These are phyloP conservation scores for Teratosphaeria nubilosa DNA, from an alignment of 2,329 filamentous ascomycete species.

Conservation along the genomic window DNA sequence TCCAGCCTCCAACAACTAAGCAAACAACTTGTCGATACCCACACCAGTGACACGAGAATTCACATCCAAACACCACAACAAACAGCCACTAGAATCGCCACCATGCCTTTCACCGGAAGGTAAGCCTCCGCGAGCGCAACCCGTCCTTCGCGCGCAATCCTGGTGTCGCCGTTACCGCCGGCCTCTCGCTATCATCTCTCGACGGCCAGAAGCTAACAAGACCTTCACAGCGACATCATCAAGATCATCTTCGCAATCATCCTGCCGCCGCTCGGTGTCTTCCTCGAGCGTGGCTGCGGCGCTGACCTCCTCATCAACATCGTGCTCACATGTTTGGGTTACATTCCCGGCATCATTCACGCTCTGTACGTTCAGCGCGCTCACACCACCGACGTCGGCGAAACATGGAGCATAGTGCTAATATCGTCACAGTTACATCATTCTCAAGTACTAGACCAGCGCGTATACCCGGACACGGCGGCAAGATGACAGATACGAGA, in stretches of 20 bases:
- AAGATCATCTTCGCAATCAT: constrained; percentile 82
- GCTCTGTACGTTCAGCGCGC: constrained; percentile 55
- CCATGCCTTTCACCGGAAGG: constrained; percentile 52
- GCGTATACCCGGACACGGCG: background rate
- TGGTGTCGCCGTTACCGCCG: background rate
- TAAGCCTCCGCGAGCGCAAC: constrained; percentile 22
- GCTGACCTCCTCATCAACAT: constrained; percentile 89
- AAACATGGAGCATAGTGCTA: background rate
- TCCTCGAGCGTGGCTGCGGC: constrained; percentile 85
- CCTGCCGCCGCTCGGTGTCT: constrained; percentile 82
- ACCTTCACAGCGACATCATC: constrained; percentile 54
- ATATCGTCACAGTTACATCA: constrained; percentile 56
- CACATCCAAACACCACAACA: background rate
- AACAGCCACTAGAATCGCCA: constrained; percentile 19
- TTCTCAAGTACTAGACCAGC: constrained; percentile 65
- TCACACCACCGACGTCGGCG: background rate
- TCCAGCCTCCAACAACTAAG: background rate
- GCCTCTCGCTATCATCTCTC: no score
- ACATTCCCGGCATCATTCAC: constrained; percentile 65
- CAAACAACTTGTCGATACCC: background rate
- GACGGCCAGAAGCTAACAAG: constrained; percentile 1
- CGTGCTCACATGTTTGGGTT: constrained; percentile 59
- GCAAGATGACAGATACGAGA: background rate
- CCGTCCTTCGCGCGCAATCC: background rate
- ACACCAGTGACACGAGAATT: no score